These are phyloP conservation scores for Geosmithia putterillii DNA, from an alignment of 2,329 filamentous ascomycete genomes.

Conservation along the genomic window DNA sequence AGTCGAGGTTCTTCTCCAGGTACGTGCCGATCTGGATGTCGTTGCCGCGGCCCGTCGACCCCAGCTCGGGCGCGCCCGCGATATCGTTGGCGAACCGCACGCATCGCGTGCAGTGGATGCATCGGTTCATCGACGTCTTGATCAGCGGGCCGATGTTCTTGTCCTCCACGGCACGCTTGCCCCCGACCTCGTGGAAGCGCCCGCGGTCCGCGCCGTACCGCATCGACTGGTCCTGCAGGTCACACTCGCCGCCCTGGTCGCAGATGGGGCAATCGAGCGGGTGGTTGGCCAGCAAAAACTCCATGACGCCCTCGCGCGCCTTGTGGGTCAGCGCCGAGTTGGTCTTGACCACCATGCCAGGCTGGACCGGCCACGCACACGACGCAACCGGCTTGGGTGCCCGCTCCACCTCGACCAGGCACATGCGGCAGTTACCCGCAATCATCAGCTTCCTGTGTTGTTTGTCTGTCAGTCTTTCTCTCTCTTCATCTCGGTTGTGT, in stretches of 20 bases:
- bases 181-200: constrained; percentile 88
- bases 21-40: constrained; percentile 98
- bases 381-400: constrained; percentile 96
- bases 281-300: constrained; percentile 93
- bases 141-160: constrained; percentile 98
- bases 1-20: constrained; percentile 84
- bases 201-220: constrained; percentile 92
- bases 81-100: constrained; percentile 97
- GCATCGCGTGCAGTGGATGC: constrained; percentile 97
- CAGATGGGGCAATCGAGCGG: constrained; percentile 94
- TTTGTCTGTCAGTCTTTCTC: neutral
- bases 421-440: constrained; percentile 99
- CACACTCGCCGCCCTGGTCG: constrained; percentile 97
- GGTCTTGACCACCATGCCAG: constrained; percentile 98
- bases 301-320: constrained; percentile 97
- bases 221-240: constrained; percentile 99
- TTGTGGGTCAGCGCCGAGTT: constrained; percentile 95
- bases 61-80: constrained; percentile 88
- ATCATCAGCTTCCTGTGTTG: constrained; percentile 79
- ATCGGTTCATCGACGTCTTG: constrained; percentile 99
- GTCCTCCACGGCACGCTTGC: constrained; percentile 97
- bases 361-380: constrained; percentile 96
- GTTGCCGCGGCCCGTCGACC: constrained; percentile 89
- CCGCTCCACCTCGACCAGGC: constrained; percentile 92
- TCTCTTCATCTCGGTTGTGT: neutral